phyloP scores from a whole-genome alignment of 228 moss, liverwort and hornwort genomes.

The Sphagnum fallax region DNA sequence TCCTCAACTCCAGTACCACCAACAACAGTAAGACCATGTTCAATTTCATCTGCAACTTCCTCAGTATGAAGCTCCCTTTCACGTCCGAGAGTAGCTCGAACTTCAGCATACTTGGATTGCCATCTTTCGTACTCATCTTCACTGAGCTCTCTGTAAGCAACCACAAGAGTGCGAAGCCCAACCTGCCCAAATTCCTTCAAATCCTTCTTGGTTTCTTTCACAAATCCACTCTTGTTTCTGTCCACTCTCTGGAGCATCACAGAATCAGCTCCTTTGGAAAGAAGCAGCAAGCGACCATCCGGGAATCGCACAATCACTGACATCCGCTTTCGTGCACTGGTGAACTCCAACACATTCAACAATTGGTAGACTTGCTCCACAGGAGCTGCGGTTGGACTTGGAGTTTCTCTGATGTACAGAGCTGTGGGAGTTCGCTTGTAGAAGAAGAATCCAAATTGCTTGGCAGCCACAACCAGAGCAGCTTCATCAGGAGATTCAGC shows the following conservation, averaged over 20 bases:
- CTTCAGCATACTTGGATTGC: slow-evolving; percentile 46
- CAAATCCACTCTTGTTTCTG: slow-evolving; percentile 33
- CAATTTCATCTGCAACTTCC: slow-evolving; percentile 76
- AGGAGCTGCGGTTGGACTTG: slow-evolving; percentile 19
- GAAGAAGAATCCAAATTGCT: slow-evolving; percentile 87
- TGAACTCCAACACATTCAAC: slow-evolving; percentile 79
- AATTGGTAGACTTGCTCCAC: slow-evolving; percentile 57
- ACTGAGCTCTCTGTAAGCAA: slow-evolving; percentile 66
- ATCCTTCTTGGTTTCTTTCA: slow-evolving; percentile 43
- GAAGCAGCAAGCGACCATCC: slow-evolving; percentile 53
- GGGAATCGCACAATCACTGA: slow-evolving; percentile 86
- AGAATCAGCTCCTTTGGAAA: slow-evolving; percentile 87
- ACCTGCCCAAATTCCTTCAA: slow-evolving; percentile 75
- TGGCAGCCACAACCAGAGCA: slow-evolving; percentile 90
- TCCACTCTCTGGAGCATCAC: slow-evolving; percentile 59
- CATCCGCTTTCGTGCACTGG: slow-evolving; percentile 86
- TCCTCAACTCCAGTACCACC: slow-evolving; percentile 97
- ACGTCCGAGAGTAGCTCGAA: slow-evolving; percentile 50
- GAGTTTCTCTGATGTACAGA: slow-evolving; percentile 44
- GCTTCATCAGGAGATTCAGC: slow-evolving; percentile 93
- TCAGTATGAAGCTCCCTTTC: slow-evolving; percentile 57
- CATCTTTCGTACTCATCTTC: slow-evolving; percentile 54
- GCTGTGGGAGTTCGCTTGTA: slow-evolving; percentile 59
- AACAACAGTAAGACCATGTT: slow-evolving; percentile 56
- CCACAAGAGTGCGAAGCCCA: slow-evolving; percentile 78